Evolutionary conservation across 257 asterid genomes (phyloP).

Genomic region (Nemophila menziesii): DNA sequence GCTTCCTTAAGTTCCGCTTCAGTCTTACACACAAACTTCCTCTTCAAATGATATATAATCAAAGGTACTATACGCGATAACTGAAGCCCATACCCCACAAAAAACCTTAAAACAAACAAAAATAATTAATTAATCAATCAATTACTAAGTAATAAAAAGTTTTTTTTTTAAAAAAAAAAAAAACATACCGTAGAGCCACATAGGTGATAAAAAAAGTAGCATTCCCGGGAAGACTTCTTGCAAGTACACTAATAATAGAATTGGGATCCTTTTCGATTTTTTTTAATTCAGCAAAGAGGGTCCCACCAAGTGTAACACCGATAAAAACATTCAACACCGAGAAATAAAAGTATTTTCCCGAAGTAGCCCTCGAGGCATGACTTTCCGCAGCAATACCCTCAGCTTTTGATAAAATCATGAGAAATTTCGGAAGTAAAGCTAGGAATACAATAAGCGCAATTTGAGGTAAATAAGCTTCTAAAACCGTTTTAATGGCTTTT

Average conservation of each 20-base stretch:
- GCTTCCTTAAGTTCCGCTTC: slow-evolving; percentile 76
- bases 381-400: slow-evolving; percentile 79
- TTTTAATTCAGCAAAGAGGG: slow-evolving; percentile 52
- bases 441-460: slow-evolving; percentile 68
- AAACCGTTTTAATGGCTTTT: slow-evolving; percentile 38
- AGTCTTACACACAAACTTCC: slow-evolving; percentile 68
- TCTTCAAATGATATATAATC: slow-evolving; percentile 63
- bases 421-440: slow-evolving; percentile 68
- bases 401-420: slow-evolving; percentile 65
- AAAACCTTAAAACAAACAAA: slow-evolving; percentile 49
- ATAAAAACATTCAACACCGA: slow-evolving; percentile 71
- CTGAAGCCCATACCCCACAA: slow-evolving; percentile 92
- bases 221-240: slow-evolving; percentile 74
- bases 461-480: slow-evolving; percentile 88
- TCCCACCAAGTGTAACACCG: slow-evolving; percentile 70
- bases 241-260: slow-evolving; percentile 30
- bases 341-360: slow-evolving; percentile 86
- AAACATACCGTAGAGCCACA: slow-evolving; percentile 70
- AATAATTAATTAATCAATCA: slow-evolving; percentile 1
- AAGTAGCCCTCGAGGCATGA: slow-evolving; percentile 74
- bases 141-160: not conserved
- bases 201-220: slow-evolving; percentile 94
- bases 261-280: slow-evolving; percentile 35
- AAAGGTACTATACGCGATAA: slow-evolving; percentile 70
- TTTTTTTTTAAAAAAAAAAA: too few species aligned